Evolutionary conservation across 1,284 basidiomycete species (phyloP).

Genomic region (Marasmius sp.): DNA sequence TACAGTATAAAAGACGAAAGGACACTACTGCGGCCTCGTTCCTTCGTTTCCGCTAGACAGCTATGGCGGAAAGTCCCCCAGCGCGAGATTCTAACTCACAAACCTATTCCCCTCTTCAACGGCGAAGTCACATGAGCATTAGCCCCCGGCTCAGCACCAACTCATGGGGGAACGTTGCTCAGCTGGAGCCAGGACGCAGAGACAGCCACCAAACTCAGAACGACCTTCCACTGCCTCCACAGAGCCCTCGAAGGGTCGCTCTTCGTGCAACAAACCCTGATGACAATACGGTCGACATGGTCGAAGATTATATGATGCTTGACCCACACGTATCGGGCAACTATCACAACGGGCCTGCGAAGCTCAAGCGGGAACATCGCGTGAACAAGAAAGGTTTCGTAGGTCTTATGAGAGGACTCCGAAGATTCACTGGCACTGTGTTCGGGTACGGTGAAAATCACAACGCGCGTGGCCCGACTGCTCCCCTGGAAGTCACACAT

Average conservation of each 20-base stretch:
- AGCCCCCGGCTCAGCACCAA: neutral
- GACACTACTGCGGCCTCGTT: neutral
- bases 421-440: constrained; percentile 8
- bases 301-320: constrained; percentile 6
- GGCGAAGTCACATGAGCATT: neutral
- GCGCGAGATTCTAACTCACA: neutral
- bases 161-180: neutral
- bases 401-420: constrained; percentile 9
- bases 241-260: neutral
- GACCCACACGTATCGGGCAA: neutral
- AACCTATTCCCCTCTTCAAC: neutral
- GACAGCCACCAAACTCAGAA: neutral
- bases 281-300: constrained; percentile 1
- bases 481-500: neutral
- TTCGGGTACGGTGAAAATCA: neutral
- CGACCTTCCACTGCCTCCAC: neutral
- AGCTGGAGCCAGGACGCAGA: neutral
- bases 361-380: constrained; percentile 4
- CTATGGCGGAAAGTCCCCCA: neutral
- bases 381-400: constrained; percentile 7
- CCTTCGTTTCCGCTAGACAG: neutral
- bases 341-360: neutral
- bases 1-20: no score
- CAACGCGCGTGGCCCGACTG: neutral
- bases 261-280: constrained; percentile 9